Conservation (phyloP, 1,284 basidiomycete species). For the Gomphus bonarii region DNA sequence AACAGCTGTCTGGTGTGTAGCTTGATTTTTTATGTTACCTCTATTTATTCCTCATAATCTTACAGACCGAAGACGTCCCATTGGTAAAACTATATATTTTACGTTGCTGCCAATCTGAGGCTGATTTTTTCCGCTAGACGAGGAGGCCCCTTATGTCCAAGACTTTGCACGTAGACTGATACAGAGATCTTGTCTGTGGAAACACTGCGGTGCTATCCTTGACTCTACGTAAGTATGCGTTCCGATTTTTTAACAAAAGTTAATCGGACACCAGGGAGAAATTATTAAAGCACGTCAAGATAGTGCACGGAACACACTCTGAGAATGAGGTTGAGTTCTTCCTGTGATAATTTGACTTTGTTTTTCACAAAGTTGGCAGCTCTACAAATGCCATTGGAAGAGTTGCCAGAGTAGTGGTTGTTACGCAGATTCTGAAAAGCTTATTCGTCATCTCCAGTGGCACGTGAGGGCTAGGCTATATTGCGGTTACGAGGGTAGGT, state of each 20-base stretch:
- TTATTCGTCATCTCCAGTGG: slow-evolving; percentile 32
- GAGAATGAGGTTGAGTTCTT: slow-evolving; percentile 24
- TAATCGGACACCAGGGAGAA: slow-evolving; percentile 18
- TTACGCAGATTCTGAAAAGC: slow-evolving; percentile 22
- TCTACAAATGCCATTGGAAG: slow-evolving; percentile 37
- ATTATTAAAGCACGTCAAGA: slow-evolving; percentile 39
- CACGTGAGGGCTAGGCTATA: slow-evolving; percentile 32
- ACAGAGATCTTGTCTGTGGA: slow-evolving; percentile 46
- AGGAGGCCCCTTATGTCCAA: slow-evolving; percentile 28
- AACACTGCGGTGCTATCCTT: slow-evolving; percentile 40
- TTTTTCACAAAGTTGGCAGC: slow-evolving; percentile 16
- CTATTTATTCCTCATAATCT: neutral
- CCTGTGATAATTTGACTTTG: slow-evolving; percentile 2
- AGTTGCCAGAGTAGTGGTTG: slow-evolving; percentile 27
- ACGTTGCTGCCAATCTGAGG: neutral
- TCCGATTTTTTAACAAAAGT: neutral
- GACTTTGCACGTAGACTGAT: slow-evolving; percentile 25
- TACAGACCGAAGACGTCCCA: slow-evolving; percentile 10
- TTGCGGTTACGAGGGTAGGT: slow-evolving; percentile 39
- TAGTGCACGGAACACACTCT: slow-evolving; percentile 30
- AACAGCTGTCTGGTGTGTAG: slow-evolving; percentile 3
- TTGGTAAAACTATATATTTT: slow-evolving; percentile 1
- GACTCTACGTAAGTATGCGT: slow-evolving; percentile 30
- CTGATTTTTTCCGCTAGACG: slow-evolving; percentile 23
- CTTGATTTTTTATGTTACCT: neutral